Base-by-base conservation (phyloP, 148 eudicot species). In the Tetragonia tetragonoides region DNA sequence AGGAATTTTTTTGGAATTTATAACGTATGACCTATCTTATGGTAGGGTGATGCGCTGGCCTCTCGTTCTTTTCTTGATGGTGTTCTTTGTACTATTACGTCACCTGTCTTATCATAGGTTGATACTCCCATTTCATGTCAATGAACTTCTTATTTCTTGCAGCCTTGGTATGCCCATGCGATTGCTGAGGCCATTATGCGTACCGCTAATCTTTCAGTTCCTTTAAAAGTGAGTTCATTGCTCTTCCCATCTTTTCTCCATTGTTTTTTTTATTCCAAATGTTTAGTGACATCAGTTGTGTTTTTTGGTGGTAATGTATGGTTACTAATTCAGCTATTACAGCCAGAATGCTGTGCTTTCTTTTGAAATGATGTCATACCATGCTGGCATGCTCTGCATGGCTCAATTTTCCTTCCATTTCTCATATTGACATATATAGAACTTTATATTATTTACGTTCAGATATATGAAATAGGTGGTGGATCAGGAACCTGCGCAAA, bases 81-180 rank as follows among this genome's bases (percentile, higher is more conserved):
- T 28, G 15, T 72, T 56, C 38, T 12, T 57, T 42, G 12, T 42
- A 38, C 38, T 57, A 16, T 24, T 75, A 49, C 34, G 15, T 41
- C 38, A 12, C 64, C 59, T 77, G 4, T 24, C 47, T 72, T n/a
- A 20, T 46, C 63, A 2, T 64, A 4, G 39, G 66, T 37, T 66
- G 59, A 46, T 74, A 47, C 14, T 10, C 49, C 23, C 59, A 47
- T 70, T 44, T 78, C 39, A 59, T 79, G 24, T 59, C 71, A 28
- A 62, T 65, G 18, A 42, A 60, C 66, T 59, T 7, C 70, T 60
- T 18, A 59, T 81, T 72, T 70, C 57, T 72, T 87, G 87, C 79
- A 95, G 99, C 99, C 99, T 76, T 95, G 99, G 99, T 95, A 95
- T 90, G 99, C 97, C 77, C 93, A 95, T 81, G 94, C 90, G 70